phyloP scores from a whole-genome alignment of 805 yeast species.

The Ogataea parapolymorpha region DNA sequence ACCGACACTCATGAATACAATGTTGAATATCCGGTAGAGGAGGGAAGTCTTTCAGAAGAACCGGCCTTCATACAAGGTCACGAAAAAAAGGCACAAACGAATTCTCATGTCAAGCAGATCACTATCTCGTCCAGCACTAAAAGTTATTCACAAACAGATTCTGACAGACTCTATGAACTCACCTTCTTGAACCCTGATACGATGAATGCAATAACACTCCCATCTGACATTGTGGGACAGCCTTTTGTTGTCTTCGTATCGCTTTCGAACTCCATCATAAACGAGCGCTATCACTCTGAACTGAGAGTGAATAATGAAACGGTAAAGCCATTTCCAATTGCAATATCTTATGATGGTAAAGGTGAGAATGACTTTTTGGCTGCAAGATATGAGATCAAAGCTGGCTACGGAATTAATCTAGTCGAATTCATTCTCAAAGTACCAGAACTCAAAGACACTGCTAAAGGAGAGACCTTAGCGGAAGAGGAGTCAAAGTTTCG shows the following conservation, averaged over 20 bases:
- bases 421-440: constrained; percentile 36
- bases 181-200: constrained; percentile 34
- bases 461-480: background rate
- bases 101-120: constrained; percentile 36
- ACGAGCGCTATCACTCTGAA: constrained; percentile 36
- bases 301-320: constrained; percentile 44
- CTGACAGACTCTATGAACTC: constrained; percentile 25
- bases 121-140: constrained; percentile 35
- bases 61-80: background rate
- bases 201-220: constrained; percentile 44
- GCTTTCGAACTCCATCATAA: constrained; percentile 39
- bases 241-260: constrained; percentile 43
- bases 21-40: too few relatives aligned
- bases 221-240: constrained; percentile 41
- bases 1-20: too few relatives aligned
- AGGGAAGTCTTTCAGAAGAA: too few relatives aligned
- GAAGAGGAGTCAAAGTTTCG: constrained; percentile 15
- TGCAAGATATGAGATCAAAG: constrained; percentile 43
- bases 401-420: constrained; percentile 45
- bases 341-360: constrained; percentile 34
- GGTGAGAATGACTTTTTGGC: constrained; percentile 26
- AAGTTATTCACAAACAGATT: constrained; percentile 22
- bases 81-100: background rate
- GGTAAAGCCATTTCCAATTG: constrained; percentile 40
- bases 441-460: constrained; percentile 15